Percentiles rank a stretch among this genome's conserved stretches.
phyloP scores from a whole-genome alignment of 495 filamentous ascomycete genomes.

The Annulohypoxylon maeteangense region DNA sequence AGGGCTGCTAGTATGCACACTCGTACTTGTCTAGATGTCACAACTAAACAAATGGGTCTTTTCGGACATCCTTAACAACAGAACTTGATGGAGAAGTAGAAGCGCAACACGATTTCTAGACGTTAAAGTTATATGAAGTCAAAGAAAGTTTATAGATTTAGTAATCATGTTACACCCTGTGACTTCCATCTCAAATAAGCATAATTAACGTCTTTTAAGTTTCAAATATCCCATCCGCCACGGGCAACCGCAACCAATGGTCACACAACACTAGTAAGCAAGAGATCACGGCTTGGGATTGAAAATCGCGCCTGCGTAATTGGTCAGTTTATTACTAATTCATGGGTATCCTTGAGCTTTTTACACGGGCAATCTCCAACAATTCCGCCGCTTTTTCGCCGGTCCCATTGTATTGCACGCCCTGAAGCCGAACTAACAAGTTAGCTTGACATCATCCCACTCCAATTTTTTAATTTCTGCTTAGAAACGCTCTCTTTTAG shows the following conservation, averaged over 20 bases:
- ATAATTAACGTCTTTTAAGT: not conserved
- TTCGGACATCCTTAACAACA: not conserved
- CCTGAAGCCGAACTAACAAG: slow-evolving; percentile 33
- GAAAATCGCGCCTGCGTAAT: slow-evolving; percentile 32
- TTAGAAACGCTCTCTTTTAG: slow-evolving; percentile 36
- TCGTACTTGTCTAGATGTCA: not conserved
- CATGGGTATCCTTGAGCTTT: not conserved
- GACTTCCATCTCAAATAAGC: not conserved
- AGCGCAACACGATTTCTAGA: not conserved
- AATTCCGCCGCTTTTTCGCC: slow-evolving; percentile 23
- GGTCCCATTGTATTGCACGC: slow-evolving; percentile 3
- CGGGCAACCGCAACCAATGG: not conserved
- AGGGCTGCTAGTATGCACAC: not conserved
- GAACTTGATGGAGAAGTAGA: not conserved
- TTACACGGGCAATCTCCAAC: not conserved
- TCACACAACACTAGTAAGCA: not conserved
- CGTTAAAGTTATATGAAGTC: not conserved
- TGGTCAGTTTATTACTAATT: slow-evolving; percentile 37
- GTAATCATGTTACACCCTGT: slow-evolving; percentile 2
- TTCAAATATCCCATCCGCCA: not conserved
- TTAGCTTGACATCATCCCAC: slow-evolving; percentile 56
- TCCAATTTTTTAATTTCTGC: slow-evolving; percentile 43
- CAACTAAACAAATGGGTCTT: not conserved
- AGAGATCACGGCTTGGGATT: not conserved
- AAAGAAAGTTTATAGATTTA: slow-evolving; percentile 8